Base-by-base conservation (phyloP, 208 protist species). In the Endotrypanum monterogeii region DNA sequence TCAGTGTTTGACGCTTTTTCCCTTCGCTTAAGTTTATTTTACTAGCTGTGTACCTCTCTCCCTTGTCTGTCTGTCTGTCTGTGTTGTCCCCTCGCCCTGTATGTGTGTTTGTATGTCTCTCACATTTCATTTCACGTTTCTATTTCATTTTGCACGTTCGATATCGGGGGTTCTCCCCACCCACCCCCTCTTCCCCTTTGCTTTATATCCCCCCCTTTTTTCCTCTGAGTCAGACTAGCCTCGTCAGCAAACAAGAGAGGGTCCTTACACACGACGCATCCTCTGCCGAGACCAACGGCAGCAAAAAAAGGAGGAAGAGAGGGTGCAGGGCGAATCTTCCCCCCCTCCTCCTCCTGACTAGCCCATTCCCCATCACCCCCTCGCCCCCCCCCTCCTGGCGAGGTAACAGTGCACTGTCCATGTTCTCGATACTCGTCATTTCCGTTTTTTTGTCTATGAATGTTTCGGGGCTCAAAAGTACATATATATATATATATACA, bases 81-180 rank as follows among this genome's bases (percentile, higher is more conserved):
- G 52, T 57, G 52, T 57, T n/a, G n/a, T n/a, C n/a, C n/a, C n/a
- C n/a, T n/a, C n/a, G n/a, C n/a, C n/a, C n/a, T n/a, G 52, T 57
- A 14, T 57, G 54, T 57, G 54, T 57, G 54, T 57, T 7, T 57
- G 54, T 57, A 20, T 20, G 12, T 14, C 23, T 18, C n/a, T 18
- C 58, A 46, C 58, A 35, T 68, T 4, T 60, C 76, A 54, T 16
- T 71, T 74, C 28, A 28, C 9, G 25, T 28, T n/a, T 61, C 23
- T 61, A 18, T 18, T 37, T 60, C 3, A 18, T 60, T 14, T 8
- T 61, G 30, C 23, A 28, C 16, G 25, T 25, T 41, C 14, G 14
- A 32, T 20, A 16, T 37, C 78, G 56, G 41, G 18, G 30, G 4
- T 20, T 67, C 3, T 73, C 56, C 7, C 48, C 60, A 63, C 37